A percentile compares a stretch with the other conserved stretches of the same genome.
Conservation (phyloP, 139 green algal genomes). For the Ostreobium quekettii region DNA sequence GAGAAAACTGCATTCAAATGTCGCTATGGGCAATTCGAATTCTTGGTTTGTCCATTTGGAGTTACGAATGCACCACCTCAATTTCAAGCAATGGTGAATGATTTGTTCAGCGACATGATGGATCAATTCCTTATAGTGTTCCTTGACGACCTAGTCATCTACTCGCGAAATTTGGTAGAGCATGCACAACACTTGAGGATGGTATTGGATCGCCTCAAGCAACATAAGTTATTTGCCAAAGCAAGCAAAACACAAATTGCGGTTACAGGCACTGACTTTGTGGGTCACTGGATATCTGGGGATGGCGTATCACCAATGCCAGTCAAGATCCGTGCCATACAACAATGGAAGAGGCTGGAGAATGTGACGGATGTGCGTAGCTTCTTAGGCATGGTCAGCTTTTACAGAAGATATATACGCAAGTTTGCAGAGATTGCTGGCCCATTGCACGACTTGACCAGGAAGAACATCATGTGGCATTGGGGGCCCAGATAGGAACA, state of each 20-base stretch:
- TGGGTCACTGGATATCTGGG: slow-evolving; percentile 32
- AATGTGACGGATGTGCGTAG: neutral
- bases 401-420: neutral
- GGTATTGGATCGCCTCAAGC: slow-evolving; percentile 27
- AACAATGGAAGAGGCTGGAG: slow-evolving; percentile 21
- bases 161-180: slow-evolving; percentile 24
- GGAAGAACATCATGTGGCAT: neutral
- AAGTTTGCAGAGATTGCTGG: neutral
- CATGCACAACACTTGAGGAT: slow-evolving; percentile 30
- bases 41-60: slow-evolving; percentile 30
- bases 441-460: neutral
- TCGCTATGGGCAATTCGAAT: slow-evolving; percentile 32
- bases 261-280: slow-evolving; percentile 23
- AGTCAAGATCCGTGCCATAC: slow-evolving; percentile 20
- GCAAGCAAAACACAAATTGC: slow-evolving; percentile 35
- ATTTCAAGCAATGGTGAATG: slow-evolving; percentile 35
- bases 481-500: neutral
- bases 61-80: slow-evolving; percentile 37
- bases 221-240: slow-evolving; percentile 38
- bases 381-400: slow-evolving; percentile 6
- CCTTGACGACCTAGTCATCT: slow-evolving; percentile 48
- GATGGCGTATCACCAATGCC: slow-evolving; percentile 25
- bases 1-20: slow-evolving; percentile 26
- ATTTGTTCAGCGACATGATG: slow-evolving; percentile 29
- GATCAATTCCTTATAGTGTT: slow-evolving; percentile 43